Percentiles rank a stretch among this genome's conserved stretches.
phyloP scores from a whole-genome alignment of 805 yeast genomes.

The Candida hispaniensis region DNA sequence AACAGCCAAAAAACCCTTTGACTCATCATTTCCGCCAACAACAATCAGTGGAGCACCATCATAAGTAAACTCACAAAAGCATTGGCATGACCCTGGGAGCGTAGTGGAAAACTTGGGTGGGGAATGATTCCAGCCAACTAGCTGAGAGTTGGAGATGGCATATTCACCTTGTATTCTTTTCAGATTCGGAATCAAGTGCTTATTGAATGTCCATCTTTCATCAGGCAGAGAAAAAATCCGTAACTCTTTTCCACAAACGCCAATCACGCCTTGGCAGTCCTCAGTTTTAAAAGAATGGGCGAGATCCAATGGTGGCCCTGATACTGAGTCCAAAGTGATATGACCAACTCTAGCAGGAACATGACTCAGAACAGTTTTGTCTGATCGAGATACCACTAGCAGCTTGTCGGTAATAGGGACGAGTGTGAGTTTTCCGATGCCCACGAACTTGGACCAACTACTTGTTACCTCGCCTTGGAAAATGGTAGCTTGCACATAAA shows the following conservation, averaged over 20 bases:
- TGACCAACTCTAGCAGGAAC: no score
- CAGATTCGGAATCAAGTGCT: slow-evolving; percentile 2
- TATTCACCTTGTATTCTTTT: background rate
- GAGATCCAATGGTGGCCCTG: slow-evolving; percentile 25
- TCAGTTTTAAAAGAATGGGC: slow-evolving; percentile 52
- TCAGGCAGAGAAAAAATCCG: slow-evolving; percentile 36
- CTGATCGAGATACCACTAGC: slow-evolving; percentile 1
- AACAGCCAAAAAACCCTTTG: slow-evolving; percentile 4
- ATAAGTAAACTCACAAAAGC: background rate
- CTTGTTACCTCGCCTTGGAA: slow-evolving; percentile 52
- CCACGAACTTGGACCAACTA: slow-evolving; percentile 61
- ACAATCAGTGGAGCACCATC: slow-evolving; percentile 19
- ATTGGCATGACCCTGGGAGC: background rate
- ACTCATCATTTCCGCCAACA: slow-evolving; percentile 23
- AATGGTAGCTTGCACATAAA: slow-evolving; percentile 53
- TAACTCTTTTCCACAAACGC: slow-evolving; percentile 42
- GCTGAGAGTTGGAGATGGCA: background rate
- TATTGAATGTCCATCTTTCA: background rate
- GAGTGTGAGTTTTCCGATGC: slow-evolving; percentile 51
- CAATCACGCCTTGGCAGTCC: slow-evolving; percentile 58
- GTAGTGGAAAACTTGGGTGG: background rate
- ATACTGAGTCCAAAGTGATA: slow-evolving; percentile 1
- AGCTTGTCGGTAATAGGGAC: slow-evolving; percentile 21
- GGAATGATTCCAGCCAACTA: background rate
- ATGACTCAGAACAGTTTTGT: slow-evolving; percentile 7